Conservation (phyloP, 768 basidiomycete species). For the Tricholoma saponaceum region DNA sequence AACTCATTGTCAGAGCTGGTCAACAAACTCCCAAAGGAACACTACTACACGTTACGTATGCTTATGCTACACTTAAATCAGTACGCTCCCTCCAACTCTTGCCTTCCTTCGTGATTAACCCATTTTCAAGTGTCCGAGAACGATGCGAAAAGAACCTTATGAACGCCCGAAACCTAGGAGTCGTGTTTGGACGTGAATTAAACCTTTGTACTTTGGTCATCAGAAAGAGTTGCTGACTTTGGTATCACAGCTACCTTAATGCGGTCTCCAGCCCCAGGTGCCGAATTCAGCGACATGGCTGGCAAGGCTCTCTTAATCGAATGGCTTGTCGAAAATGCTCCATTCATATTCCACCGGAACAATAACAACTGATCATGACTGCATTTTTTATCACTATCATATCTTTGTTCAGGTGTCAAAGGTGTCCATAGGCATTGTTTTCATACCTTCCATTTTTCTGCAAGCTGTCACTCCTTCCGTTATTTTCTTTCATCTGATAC, state of each 20-base stretch:
- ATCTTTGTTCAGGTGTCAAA: constrained; percentile 5
- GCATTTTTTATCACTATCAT: constrained; percentile 16
- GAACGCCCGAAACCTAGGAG: constrained; percentile 92
- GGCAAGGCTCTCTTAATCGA: constrained; percentile 91
- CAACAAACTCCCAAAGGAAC: constrained; percentile 75
- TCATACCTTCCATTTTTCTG: neutral
- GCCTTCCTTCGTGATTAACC: constrained; percentile 6
- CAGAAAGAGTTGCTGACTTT: constrained; percentile 2
- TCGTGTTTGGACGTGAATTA: constrained; percentile 95
- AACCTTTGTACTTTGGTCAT: neutral
- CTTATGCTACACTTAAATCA: constrained; percentile 87
- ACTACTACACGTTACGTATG: constrained; percentile 78
- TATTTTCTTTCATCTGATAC: constrained; percentile 8
- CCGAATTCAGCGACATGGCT: constrained; percentile 97
- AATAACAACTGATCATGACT: constrained; percentile 10
- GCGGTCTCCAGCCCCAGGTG: constrained; percentile 78
- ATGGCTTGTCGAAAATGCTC: constrained; percentile 92
- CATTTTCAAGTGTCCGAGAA: constrained; percentile 53
- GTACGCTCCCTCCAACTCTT: constrained; percentile 39
- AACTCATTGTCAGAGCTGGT: constrained; percentile 64
- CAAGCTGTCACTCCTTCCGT: neutral
- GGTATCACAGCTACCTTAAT: constrained; percentile 80
- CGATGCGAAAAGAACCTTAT: constrained; percentile 79
- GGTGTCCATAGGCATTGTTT: neutral
- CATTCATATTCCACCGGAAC: constrained; percentile 39